phyloP scores from a whole-genome alignment of 2,329 filamentous ascomycete genomes.

The Fusarium sterilihyphosum region DNA sequence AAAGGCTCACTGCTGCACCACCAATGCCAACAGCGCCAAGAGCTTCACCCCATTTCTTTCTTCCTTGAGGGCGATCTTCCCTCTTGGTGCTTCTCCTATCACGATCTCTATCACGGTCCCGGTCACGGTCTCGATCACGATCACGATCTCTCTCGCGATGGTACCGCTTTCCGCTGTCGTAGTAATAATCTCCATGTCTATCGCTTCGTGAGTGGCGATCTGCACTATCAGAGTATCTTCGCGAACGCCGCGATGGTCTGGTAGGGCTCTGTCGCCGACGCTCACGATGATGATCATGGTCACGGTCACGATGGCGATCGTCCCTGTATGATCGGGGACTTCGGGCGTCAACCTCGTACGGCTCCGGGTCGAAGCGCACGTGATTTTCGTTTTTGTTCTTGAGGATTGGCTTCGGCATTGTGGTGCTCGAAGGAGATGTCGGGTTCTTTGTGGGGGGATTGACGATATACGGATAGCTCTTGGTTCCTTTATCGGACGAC shows the following conservation, averaged over 20 bases:
- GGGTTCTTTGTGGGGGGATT: constrained; percentile 48
- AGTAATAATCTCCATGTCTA: constrained; percentile 50
- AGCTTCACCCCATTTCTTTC: constrained; percentile 62
- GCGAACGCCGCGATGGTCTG: constrained; percentile 37
- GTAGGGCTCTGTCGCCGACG: constrained; percentile 24
- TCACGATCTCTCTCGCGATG: constrained; percentile 48
- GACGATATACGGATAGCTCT: constrained; percentile 51
- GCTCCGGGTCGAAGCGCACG: constrained; percentile 63
- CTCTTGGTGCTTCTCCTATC: constrained; percentile 51
- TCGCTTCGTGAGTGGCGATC: constrained; percentile 44
- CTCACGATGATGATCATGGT: constrained; percentile 42
- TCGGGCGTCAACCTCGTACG: constrained; percentile 54
- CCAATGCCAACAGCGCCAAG: constrained; percentile 68
- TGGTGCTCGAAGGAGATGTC: constrained; percentile 49
- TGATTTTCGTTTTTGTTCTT: constrained; percentile 69
- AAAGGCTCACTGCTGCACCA: constrained; percentile 66
- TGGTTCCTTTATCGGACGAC: constrained; percentile 44
- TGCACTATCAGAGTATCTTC: constrained; percentile 43
- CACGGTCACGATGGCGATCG: constrained; percentile 46
- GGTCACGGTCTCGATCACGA: background rate
- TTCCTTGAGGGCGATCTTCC: constrained; percentile 52
- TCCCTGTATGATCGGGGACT: constrained; percentile 45
- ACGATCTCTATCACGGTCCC: constrained; percentile 48
- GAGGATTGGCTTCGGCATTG: constrained; percentile 66
- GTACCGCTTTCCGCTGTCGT: constrained; percentile 49